Base-by-base conservation (phyloP, 306 rosid genomes). In the Psophocarpus tetragonolobus region DNA sequence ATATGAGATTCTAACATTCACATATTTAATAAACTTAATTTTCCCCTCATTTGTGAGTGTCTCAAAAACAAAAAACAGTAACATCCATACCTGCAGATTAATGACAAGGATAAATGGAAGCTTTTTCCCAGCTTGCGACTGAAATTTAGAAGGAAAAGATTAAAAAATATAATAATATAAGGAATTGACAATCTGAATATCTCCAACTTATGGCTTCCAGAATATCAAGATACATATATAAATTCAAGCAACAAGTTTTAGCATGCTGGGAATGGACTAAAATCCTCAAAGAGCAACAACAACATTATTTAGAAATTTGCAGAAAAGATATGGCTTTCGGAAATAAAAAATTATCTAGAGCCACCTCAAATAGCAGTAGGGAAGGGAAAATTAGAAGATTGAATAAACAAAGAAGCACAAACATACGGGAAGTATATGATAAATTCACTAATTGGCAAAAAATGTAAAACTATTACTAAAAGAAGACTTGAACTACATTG, bases 111-210 rank as follows among this genome's bases (percentile, higher is more conserved):
- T 39, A 58, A 95, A 91, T 5, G 99, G 99, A 81, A 92, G 88
- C 84, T 87, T 95, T 86, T 89, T 92, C 79, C 97, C 97, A 0
- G 85, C 87, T 84, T 92, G 91, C 23, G 99, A 87, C 99, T 95
- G 89, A 67, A 81, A 88, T 80, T 68, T 66, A 85, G 47, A 89
- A 68, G 33, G 47, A 73, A 68, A 79, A 41, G 33, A 60, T 85
- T 79, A 91, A 73, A 77, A 3, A 62, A 29, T 62, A 32, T 47
- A 66, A 61, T 26, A 7, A 53, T 39, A 53, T 51, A 7, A 32
- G 74, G 60, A 74, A 63, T 38, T 68, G 57, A 42, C 32, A 81
- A 44, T 72, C 24, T 65, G 20, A 65, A 53, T 70, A 38, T 60
- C 41, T 50, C 14, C 62, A 66, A 48, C 61, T 76, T 73, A 60